phyloP scores from a whole-genome alignment of 306 rosid genomes.

The Quercus parvula region DNA sequence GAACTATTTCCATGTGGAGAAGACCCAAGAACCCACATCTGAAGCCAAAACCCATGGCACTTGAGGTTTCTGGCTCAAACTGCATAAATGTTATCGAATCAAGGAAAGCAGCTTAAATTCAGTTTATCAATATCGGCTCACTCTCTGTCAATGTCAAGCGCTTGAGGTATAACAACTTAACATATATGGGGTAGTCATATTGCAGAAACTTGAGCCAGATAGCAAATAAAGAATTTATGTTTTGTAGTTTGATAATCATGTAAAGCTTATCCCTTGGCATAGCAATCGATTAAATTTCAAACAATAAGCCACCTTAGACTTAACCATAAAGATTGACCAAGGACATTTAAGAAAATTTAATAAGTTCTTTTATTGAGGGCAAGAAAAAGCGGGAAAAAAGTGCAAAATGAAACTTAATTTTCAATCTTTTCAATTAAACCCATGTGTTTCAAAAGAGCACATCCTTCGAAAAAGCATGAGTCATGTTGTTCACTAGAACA shows the following conservation, averaged over 20 bases:
- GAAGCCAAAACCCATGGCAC: constrained; percentile 99
- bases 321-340: background rate
- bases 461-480: background rate
- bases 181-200: background rate
- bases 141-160: background rate
- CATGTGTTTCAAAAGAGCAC: background rate
- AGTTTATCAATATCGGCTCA: constrained; percentile 12
- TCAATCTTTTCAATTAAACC: background rate
- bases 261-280: constrained; percentile 14
- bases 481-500: background rate
- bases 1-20: constrained; percentile 97
- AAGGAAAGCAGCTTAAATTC: constrained; percentile 11
- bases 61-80: constrained; percentile 96
- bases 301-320: background rate
- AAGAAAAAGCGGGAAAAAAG: background rate
- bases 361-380: background rate
- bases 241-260: background rate
- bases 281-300: background rate
- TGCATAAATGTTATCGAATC: constrained; percentile 24
- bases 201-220: background rate
- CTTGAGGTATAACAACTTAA: constrained; percentile 10
- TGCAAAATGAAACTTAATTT: background rate
- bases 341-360: background rate
- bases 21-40: constrained; percentile 96
- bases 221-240: background rate